phyloP scores from a whole-genome alignment of 768 basidiomycete species.

The Guyanaporus albipodus region DNA sequence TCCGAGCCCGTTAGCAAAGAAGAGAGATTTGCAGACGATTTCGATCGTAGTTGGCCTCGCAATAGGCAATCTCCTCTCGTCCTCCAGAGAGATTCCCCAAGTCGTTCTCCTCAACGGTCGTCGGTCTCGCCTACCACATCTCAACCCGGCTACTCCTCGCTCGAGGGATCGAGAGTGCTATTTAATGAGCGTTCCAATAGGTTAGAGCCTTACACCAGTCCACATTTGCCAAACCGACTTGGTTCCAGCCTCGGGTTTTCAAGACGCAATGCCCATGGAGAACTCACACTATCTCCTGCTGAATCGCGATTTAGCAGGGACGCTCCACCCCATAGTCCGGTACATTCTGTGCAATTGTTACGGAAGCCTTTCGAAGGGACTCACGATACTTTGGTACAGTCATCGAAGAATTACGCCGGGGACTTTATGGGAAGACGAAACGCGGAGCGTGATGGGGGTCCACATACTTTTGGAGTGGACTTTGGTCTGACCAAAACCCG shows the following conservation, averaged over 20 bases:
- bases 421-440: conserved; percentile 19
- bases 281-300: conserved; percentile 35
- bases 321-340: conserved; percentile 37
- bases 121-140: conserved; percentile 36
- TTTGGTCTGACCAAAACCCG: conserved; percentile 17
- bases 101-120: conserved; percentile 28
- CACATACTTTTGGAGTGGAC: conserved; percentile 10
- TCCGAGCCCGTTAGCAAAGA: conserved; percentile 66
- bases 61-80: conserved; percentile 48
- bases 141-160: conserved; percentile 43
- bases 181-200: conserved; percentile 95
- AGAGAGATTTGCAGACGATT: conserved; percentile 90
- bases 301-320: conserved; percentile 49
- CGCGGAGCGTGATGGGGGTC: conserved; percentile 15
- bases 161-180: conserved; percentile 67
- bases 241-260: conserved; percentile 31
- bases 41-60: conserved; percentile 95
- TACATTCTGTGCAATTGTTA: conserved; percentile 49
- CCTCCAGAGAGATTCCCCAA: conserved; percentile 39
- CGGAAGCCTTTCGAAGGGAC: conserved; percentile 46
- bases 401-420: conserved; percentile 16
- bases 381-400: conserved; percentile 13
- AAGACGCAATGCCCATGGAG: conserved; percentile 45
- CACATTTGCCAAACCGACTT: conserved; percentile 42
- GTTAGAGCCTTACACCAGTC: conserved; percentile 73